Evolutionary conservation across 2,329 filamentous ascomycete genomes (phyloP), one percentile per base, ranked within the genome.

Genomic region (Cladosporium colombiae): DNA sequence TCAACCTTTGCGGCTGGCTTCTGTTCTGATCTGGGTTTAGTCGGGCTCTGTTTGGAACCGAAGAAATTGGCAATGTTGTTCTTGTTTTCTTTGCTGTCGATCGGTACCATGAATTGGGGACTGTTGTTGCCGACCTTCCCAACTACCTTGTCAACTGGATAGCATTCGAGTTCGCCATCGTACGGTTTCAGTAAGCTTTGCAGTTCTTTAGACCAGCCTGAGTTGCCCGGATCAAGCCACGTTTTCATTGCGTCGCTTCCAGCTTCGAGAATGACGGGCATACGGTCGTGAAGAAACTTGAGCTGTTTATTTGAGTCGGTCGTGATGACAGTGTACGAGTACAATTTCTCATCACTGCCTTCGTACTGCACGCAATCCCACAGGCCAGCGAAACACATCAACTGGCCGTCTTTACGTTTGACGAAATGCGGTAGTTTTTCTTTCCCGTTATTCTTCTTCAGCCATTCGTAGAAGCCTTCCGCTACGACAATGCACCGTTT

Each of bases 391-490:
- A 98, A 89, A 73, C 88, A 94, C 89, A 97, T 91, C 72, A 97
- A 80, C 71, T 88, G 85, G 0, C 91, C 91, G 75, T 98, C 94
- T 71, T 88, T 91, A 31, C 93, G 84, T 78, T 89, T 93, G 25
- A 92, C 86, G 73, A 88, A 97, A 77, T 98, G 88, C 13, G 95
- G 94, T 1, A 94, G 81, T 79, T 92, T 96, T 63, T 95, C 90
- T 71, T 91, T 93, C 7, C 87, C 85, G 1, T 84, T 84, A 73
- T 86, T 89, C 72, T 89, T 91, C 78, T 94, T 94, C 67, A 96
- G 81, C 95, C 95, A 98, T 78, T 99, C 95, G 74, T 92, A 99
- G 78, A 98, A 99, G 1, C 95, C 95, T 78, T 97, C 90, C 11
- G 91, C 93, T 6, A 97, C 76, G 11, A 98, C 88, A 25, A 98